Conservation (phyloP, 73 alveolate species). For the Blepharisma stoltei region DNA sequence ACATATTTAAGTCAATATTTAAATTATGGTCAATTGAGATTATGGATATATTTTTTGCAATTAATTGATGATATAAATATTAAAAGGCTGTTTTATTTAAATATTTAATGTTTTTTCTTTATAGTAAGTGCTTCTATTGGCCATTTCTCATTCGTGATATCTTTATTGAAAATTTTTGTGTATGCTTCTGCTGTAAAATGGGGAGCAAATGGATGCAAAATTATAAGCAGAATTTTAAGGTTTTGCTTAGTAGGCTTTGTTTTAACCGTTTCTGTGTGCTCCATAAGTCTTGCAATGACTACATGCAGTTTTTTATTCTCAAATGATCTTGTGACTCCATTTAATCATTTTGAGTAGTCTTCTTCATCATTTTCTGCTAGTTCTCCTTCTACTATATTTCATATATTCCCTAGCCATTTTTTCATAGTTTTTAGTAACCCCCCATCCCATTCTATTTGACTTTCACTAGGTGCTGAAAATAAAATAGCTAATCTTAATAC, state of each 20-base stretch:
- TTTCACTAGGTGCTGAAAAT: constrained; percentile 67
- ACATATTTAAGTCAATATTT: too few species aligned
- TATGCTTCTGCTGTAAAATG: constrained; percentile 38
- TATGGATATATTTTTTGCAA: too few species aligned
- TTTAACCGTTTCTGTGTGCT: constrained; percentile 30
- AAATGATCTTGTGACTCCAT: constrained; percentile 28
- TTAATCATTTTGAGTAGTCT: background rate
- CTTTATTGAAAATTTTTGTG: background rate
- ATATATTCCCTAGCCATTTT: constrained; percentile 10
- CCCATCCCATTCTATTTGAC: constrained; percentile 55
- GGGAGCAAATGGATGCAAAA: constrained; percentile 52
- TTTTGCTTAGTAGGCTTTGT: background rate
- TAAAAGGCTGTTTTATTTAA: background rate
- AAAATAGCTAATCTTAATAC: constrained; percentile 44
- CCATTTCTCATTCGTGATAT: constrained; percentile 1
- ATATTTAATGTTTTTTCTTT: background rate
- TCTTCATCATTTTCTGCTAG: background rate
- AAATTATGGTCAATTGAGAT: too few species aligned
- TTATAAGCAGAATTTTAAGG: background rate
- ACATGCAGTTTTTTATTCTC: constrained; percentile 50
- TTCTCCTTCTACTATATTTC: background rate
- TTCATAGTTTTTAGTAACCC: constrained; percentile 39
- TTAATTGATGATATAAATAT: too few species aligned
- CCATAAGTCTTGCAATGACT: constrained; percentile 62
- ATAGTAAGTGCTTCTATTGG: background rate